Evolutionary conservation across 768 basidiomycete species (phyloP), one percentile per base, ranked within the genome.

Genomic region (Crucibulum laeve): DNA sequence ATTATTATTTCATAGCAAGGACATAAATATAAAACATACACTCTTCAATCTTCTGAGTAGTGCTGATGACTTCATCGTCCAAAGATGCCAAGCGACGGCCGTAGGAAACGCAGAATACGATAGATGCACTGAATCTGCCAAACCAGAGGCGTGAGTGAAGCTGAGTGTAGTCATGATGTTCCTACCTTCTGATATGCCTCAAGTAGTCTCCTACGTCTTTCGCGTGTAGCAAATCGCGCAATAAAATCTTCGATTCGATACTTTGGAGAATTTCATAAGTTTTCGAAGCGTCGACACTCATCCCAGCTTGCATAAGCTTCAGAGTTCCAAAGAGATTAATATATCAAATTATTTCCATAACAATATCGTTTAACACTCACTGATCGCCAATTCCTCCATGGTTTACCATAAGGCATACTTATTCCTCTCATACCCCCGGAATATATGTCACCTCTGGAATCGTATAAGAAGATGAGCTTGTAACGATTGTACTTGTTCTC

Each of bases 301-400:
- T 22, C 18, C 38, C 38, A 10, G 38, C 38, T 14, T 40, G 38
- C 38, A 40, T 40, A 11, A 40, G 23, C 38, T 40, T 14, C 8
- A 19, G 19, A 37, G 10, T 10, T n/a, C n/a, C n/a, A n/a, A n/a
- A n/a, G n/a, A n/a, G n/a, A n/a, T n/a, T n/a, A n/a, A n/a, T n/a
- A n/a, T n/a, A n/a, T n/a, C n/a, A n/a, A n/a, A n/a, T n/a, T n/a
- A n/a, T n/a, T n/a, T n/a, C n/a, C n/a, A n/a, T n/a, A n/a, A n/a
- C n/a, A n/a, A n/a, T n/a, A n/a, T n/a, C n/a, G n/a, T n/a, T n/a
- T n/a, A n/a, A 30, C n/a, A 18, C 35, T 10, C 18, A 36, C 35
- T 13, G 35, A 36, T 36, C 35, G 10, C 35, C 35, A 36, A 19
- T 36, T 36, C 18, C 35, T 10, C 35, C 35, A 36, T 13, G 13